These are phyloP conservation scores for Dictyostelium firmibasis DNA, from an alignment of 78 protist species.

Conservation along the genomic window DNA sequence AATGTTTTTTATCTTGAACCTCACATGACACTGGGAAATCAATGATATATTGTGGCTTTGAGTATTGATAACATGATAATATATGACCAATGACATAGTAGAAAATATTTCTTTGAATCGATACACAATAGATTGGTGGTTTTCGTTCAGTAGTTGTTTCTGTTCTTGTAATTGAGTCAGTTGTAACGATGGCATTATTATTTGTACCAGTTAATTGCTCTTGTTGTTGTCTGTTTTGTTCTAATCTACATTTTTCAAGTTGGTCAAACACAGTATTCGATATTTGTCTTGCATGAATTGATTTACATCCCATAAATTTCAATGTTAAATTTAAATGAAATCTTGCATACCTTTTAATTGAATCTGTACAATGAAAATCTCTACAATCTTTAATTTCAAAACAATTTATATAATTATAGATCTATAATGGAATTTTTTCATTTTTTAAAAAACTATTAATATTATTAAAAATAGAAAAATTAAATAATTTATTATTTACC, in stretches of 20 bases:
- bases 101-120: conserved; percentile 42
- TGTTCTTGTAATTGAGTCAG: background rate
- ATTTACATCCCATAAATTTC: conserved; percentile 72
- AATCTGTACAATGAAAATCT: conserved; percentile 24
- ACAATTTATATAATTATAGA: conserved; percentile 38
- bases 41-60: conserved; percentile 55
- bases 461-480: background rate
- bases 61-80: conserved; percentile 47
- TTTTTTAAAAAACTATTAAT: too few species aligned
- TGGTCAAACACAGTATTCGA: conserved; percentile 60
- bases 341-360: conserved; percentile 58
- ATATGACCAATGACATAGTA: conserved; percentile 44
- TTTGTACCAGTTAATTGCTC: background rate
- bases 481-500: background rate
- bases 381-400: conserved; percentile 32
- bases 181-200: background rate
- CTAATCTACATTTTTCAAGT: conserved; percentile 48
- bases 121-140: conserved; percentile 40
- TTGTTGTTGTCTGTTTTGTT: conserved; percentile 9
- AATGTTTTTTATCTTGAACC: conserved; percentile 71
- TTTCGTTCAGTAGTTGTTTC: background rate
- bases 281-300: conserved; percentile 67
- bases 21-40: conserved; percentile 76
- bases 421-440: background rate
- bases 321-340: conserved; percentile 66